Evolutionary conservation across 139 green algal species (phyloP), one percentile per base, ranked within the genome.

Genomic region (Asterochloris sp.): DNA sequence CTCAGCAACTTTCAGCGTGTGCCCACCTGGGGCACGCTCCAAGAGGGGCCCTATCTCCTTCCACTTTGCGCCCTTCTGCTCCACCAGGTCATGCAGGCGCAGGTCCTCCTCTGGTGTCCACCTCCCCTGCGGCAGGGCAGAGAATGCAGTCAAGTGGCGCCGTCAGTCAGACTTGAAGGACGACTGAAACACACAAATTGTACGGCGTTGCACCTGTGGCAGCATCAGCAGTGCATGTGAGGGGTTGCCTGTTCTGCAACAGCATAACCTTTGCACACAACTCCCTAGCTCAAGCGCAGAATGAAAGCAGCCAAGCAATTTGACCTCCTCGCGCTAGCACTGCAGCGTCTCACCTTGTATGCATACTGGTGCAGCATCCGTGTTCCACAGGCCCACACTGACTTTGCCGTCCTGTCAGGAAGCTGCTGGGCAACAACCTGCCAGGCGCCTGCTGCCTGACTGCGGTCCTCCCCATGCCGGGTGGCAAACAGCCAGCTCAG

Each of bases 331-430:
- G 0, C 11, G n/a, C 29, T 14, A 21, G 29, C 69, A 76, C 62
- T 78, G 27, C 12, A 66, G 16, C 2, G n/a, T 24, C 28, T 38
- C 73, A 90, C 89, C 90, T 92, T 80, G 69, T 89, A 89, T 76
- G 90, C 89, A 1, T 73, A 78, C 26, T 86, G 69, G 75, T 93
- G 83, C 54, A 94, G 89, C 73, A 94, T 85, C 11, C 91, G 82
- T 13, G 84, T 90, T 29, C 90, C 88, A 29, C 82, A 86, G 9
- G 87, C 82, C 81, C 87, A 93, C 66, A 96, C 89, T 0, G 88
- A 80, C 87, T 95, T 93, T 69, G 83, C 80, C 14, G 86, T 93
- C 60, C 92, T 87, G 29, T 95, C 76, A 2, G 92, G 92, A 77
- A 96, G 85, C 14, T 75, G 71, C 17, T 62, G 14, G 11, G 86